Evolutionary conservation across 345 rosid genomes (phyloP).

Genomic region (Dipteronia sinensis): DNA sequence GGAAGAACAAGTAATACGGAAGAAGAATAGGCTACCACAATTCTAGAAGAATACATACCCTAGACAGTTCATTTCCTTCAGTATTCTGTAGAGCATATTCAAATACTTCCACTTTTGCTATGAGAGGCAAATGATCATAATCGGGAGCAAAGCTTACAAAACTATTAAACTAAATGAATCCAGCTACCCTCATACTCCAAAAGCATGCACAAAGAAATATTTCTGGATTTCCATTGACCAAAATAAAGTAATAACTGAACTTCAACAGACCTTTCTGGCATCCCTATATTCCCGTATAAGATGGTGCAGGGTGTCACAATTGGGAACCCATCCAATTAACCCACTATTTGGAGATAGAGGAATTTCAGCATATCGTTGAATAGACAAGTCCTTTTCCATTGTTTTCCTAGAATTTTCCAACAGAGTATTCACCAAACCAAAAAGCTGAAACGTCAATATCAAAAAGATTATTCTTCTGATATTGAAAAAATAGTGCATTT

Average conservation of each 20-base stretch:
- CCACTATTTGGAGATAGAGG: slow-evolving; percentile 97
- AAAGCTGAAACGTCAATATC: slow-evolving; percentile 60
- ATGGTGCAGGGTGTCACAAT: slow-evolving; percentile 92
- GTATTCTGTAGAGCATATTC: slow-evolving; percentile 86
- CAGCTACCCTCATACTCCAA: slow-evolving; percentile 6
- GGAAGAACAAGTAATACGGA: slow-evolving; percentile 8
- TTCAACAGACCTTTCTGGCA: slow-evolving; percentile 73
- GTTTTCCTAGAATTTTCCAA: slow-evolving; percentile 90
- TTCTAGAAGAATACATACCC: slow-evolving; percentile 49
- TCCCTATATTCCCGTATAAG: slow-evolving; percentile 95
- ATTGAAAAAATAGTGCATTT: background rate
- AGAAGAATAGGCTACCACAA: slow-evolving; percentile 8
- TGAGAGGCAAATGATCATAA: slow-evolving; percentile 89
- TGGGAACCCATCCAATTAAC: slow-evolving; percentile 95
- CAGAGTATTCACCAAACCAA: slow-evolving; percentile 91
- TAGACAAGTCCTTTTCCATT: slow-evolving; percentile 83
- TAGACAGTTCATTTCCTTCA: slow-evolving; percentile 91
- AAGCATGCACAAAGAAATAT: background rate
- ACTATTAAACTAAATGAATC: slow-evolving; percentile 20
- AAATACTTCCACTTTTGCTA: slow-evolving; percentile 96
- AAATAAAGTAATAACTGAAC: slow-evolving; percentile 19
- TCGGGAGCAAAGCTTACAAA: slow-evolving; percentile 79
- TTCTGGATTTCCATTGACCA: background rate
- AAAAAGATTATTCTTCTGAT: background rate
- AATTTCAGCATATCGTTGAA: slow-evolving; percentile 85